Evolutionary conservation across 1,284 basidiomycete genomes (phyloP).

Genomic region (Rhodofomes roseus): DNA sequence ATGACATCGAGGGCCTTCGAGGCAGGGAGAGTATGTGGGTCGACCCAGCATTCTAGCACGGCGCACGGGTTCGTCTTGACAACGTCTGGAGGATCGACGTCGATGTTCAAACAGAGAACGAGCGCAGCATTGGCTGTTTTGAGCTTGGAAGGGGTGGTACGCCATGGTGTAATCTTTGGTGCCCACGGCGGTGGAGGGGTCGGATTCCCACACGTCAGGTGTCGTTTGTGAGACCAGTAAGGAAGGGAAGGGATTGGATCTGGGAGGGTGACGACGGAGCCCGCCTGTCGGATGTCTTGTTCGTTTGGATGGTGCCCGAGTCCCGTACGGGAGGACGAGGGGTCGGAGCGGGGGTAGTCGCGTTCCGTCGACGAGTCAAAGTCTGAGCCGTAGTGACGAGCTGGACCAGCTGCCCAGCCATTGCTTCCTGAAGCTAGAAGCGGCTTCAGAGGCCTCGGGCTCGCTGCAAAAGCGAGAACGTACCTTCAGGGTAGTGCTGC

Average conservation of each 20-base stretch:
- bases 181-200: constrained; percentile 62
- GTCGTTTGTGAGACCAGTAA: constrained; percentile 82
- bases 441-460: background rate
- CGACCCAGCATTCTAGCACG: constrained; percentile 95
- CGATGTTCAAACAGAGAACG: constrained; percentile 96
- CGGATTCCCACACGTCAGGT: constrained; percentile 85
- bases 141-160: constrained; percentile 74
- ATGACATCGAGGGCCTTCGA: constrained; percentile 89
- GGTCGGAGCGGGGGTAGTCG: constrained; percentile 41
- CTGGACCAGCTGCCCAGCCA: constrained; percentile 12
- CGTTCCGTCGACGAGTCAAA: constrained; percentile 45
- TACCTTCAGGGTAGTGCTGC: background rate
- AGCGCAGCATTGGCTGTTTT: constrained; percentile 92
- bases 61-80: constrained; percentile 98
- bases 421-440: constrained; percentile 12
- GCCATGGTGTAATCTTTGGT: constrained; percentile 72
- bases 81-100: constrained; percentile 95
- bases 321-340: constrained; percentile 35
- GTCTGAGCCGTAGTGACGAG: constrained; percentile 28
- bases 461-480: background rate
- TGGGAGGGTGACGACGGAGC: constrained; percentile 39
- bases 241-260: constrained; percentile 63
- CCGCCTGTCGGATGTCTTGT: constrained; percentile 29
- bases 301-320: constrained; percentile 29
- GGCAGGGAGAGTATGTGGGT: constrained; percentile 85